phyloP scores from a whole-genome alignment of 257 asterid species.

The Henckelia pumila region DNA sequence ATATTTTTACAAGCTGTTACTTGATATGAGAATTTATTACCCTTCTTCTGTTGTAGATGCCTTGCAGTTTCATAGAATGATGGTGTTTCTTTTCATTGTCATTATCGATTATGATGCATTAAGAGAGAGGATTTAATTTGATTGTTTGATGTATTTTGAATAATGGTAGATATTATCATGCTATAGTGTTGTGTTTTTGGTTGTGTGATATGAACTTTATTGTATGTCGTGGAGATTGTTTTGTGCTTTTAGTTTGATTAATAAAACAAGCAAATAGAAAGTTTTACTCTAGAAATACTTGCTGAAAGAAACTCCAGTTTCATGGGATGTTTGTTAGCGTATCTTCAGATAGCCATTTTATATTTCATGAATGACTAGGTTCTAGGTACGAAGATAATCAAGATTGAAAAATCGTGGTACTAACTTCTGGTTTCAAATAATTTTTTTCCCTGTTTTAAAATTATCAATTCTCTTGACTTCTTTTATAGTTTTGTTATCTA shows the following conservation, averaged over 20 bases:
- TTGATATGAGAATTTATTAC: neutral
- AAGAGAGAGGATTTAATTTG: neutral
- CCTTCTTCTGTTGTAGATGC: neutral
- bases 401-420: neutral
- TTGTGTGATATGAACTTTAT: neutral
- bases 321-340: neutral
- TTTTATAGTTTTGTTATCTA: neutral
- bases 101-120: neutral
- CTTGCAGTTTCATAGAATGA: too few relatives aligned
- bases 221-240: neutral
- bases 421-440: neutral
- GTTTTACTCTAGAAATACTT: constrained; percentile 2
- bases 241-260: neutral
- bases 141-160: neutral
- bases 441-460: too few relatives aligned
- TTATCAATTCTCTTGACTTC: neutral
- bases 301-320: constrained; percentile 1
- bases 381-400: neutral
- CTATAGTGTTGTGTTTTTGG: constrained; percentile 6
- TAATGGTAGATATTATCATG: neutral
- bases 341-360: constrained; percentile 3
- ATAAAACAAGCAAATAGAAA: neutral
- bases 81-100: neutral
- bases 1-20: neutral
- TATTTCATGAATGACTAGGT: neutral